A percentile compares a stretch with the other conserved stretches of the same genome.
Conservation (phyloP, 23 red algal species). For the Agarophyton chilense region DNA sequence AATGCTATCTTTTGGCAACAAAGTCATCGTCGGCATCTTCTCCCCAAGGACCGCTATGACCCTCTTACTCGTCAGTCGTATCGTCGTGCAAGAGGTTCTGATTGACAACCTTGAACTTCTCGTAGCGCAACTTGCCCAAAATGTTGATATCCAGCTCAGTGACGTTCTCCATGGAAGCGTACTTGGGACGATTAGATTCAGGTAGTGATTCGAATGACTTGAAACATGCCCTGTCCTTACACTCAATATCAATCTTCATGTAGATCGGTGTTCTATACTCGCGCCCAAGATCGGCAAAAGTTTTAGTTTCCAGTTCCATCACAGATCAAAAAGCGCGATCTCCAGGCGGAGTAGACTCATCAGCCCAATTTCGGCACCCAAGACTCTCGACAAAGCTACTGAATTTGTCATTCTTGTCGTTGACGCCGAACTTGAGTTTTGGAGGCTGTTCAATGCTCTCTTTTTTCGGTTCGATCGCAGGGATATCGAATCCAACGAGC, state of each 20-base stretch:
- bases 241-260: constrained; percentile 63
- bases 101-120: constrained; percentile 41
- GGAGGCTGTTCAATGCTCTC: background rate
- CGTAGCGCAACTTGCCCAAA: constrained; percentile 22
- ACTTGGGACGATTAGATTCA: constrained; percentile 18
- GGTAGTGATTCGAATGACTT: constrained; percentile 29
- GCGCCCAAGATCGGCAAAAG: constrained; percentile 17
- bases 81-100: constrained; percentile 26
- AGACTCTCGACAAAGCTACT: constrained; percentile 38
- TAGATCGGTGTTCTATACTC: constrained; percentile 50
- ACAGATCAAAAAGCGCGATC: constrained; percentile 25
- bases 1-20: constrained; percentile 26
- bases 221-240: constrained; percentile 43
- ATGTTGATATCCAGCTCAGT: constrained; percentile 32
- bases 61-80: background rate
- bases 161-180: constrained; percentile 56
- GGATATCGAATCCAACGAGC: constrained; percentile 21
- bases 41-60: constrained; percentile 54
- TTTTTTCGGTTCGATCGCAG: constrained; percentile 19
- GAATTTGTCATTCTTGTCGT: constrained; percentile 40
- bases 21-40: constrained; percentile 50
- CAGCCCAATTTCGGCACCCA: constrained; percentile 24
- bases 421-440: constrained; percentile 33
- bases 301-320: constrained; percentile 39
- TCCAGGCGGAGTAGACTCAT: background rate